Evolutionary conservation across 306 rosid genomes (phyloP).

Genomic region (Quercus robur): DNA sequence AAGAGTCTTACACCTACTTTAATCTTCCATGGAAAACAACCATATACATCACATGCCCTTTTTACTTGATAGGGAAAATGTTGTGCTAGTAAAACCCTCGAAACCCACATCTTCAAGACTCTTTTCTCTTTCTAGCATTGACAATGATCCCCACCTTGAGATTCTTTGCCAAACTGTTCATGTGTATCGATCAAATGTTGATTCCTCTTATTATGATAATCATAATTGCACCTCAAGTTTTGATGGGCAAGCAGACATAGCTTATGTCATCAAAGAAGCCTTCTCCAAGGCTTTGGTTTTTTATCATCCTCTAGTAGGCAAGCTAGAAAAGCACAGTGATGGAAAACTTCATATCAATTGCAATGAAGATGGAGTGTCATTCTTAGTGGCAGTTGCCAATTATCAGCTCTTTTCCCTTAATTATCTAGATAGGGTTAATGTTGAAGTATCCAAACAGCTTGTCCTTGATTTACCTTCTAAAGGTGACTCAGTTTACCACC

Average conservation of each 20-base stretch:
- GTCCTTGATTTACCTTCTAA: slow-evolving; percentile 29
- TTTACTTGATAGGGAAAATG: not conserved
- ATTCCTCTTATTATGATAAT: not conserved
- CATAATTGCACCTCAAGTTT: not conserved
- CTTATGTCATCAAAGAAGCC: slow-evolving; percentile 32
- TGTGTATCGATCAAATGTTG: not conserved
- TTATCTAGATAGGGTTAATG: slow-evolving; percentile 40
- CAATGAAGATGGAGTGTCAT: slow-evolving; percentile 44
- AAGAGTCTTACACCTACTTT: not conserved
- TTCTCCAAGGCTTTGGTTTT: slow-evolving; percentile 36
- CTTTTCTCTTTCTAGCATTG: slow-evolving; percentile 19
- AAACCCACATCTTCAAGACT: slow-evolving; percentile 15
- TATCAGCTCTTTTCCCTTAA: slow-evolving; percentile 37
- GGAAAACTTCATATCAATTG: slow-evolving; percentile 42
- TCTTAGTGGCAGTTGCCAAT: slow-evolving; percentile 35
- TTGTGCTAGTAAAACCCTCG: slow-evolving; percentile 14
- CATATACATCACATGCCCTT: not conserved
- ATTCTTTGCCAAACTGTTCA: not conserved
- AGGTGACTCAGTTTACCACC: slow-evolving; percentile 22
- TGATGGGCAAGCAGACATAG: slow-evolving; percentile 22
- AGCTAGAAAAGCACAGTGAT: slow-evolving; percentile 16
- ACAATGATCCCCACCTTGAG: not conserved
- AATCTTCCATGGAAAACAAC: not conserved
- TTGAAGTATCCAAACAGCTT: slow-evolving; percentile 24
- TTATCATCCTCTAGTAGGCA: slow-evolving; percentile 49